phyloP scores from a whole-genome alignment of 2,329 filamentous ascomycete genomes.

The Leptosphaerulina australis region DNA sequence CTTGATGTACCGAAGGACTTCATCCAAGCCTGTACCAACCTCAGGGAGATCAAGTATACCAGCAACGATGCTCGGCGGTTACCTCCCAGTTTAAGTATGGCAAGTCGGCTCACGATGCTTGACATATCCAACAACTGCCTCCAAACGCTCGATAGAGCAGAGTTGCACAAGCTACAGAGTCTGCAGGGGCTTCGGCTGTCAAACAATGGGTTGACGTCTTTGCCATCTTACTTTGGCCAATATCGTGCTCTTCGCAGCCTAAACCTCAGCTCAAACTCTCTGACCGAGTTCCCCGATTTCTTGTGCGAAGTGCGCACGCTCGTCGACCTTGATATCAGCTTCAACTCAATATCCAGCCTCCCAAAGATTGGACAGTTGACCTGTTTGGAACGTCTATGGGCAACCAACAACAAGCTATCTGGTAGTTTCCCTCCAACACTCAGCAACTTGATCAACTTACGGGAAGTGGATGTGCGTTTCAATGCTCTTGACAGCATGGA shows the following conservation, averaged over 20 bases:
- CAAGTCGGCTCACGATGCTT: constrained; percentile 80
- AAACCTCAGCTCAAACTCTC: constrained; percentile 91
- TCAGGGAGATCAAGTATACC: constrained; percentile 94
- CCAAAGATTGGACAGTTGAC: constrained; percentile 80
- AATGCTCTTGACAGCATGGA: constrained; percentile 90
- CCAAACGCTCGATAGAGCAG: constrained; percentile 83
- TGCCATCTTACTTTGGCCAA: constrained; percentile 81
- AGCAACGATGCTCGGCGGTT: constrained; percentile 90
- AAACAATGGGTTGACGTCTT: constrained; percentile 82
- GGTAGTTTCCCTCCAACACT: constrained; percentile 77
- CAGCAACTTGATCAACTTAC: constrained; percentile 74
- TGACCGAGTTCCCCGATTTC: constrained; percentile 83
- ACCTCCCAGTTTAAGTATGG: constrained; percentile 81
- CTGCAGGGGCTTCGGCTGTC: constrained; percentile 89
- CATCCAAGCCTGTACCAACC: constrained; percentile 86
- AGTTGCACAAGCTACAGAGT: constrained; percentile 74
- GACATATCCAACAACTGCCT: constrained; percentile 95
- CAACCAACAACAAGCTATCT: constrained; percentile 89
- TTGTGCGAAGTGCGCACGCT: constrained; percentile 81
- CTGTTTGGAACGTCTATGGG: constrained; percentile 85
- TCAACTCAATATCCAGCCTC: constrained; percentile 83
- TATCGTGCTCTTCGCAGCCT: constrained; percentile 81
- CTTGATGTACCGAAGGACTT: constrained; percentile 95
- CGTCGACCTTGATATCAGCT: constrained; percentile 93
- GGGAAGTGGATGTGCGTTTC: constrained; percentile 93